Percentiles rank a stretch among this genome's conserved stretches.
phyloP scores from a whole-genome alignment of 495 filamentous ascomycete genomes.

The Aspergillus nidulans region DNA sequence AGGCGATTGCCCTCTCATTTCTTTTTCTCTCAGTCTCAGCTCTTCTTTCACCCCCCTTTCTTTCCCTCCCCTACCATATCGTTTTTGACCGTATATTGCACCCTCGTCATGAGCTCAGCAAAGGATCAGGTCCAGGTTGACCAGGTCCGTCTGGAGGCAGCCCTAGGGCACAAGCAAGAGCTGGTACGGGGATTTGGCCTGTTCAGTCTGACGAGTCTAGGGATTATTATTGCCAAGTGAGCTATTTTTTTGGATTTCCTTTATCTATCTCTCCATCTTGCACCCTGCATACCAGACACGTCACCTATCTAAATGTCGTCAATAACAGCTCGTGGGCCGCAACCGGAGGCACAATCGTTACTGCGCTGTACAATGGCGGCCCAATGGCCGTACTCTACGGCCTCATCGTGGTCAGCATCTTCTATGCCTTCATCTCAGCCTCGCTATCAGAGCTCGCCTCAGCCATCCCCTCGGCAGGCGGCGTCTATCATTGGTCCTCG shows the following conservation, averaged over 20 bases:
- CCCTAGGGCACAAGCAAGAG: conserved; percentile 14
- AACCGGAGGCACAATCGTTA: conserved; percentile 14
- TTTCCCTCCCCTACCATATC: too few relatives aligned
- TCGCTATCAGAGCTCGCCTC: conserved; percentile 54
- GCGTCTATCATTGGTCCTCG: conserved; percentile 81
- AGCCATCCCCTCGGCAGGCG: conserved; percentile 70
- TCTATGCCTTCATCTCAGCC: conserved; percentile 19
- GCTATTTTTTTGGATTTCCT: too few relatives aligned
- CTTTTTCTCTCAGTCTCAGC: too few relatives aligned
- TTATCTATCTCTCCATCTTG: not conserved
- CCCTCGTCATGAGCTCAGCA: too few relatives aligned
- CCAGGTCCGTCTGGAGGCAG: conserved; percentile 8
- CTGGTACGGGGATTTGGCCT: conserved; percentile 13
- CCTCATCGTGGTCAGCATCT: conserved; percentile 13
- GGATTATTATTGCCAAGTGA: conserved; percentile 13
- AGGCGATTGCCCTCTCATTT: too few relatives aligned
- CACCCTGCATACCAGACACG: too few relatives aligned
- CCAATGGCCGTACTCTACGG: conserved; percentile 8
- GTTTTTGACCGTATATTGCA: too few relatives aligned
- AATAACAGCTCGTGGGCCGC: conserved; percentile 6
- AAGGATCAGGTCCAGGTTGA: too few relatives aligned
- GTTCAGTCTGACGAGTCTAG: conserved; percentile 10
- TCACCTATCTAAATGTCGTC: too few relatives aligned
- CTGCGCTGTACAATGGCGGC: conserved; percentile 10
- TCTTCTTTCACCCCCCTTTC: too few relatives aligned